Base-by-base conservation (phyloP, 257 asterid genomes). In the Cruciata laevipes region DNA sequence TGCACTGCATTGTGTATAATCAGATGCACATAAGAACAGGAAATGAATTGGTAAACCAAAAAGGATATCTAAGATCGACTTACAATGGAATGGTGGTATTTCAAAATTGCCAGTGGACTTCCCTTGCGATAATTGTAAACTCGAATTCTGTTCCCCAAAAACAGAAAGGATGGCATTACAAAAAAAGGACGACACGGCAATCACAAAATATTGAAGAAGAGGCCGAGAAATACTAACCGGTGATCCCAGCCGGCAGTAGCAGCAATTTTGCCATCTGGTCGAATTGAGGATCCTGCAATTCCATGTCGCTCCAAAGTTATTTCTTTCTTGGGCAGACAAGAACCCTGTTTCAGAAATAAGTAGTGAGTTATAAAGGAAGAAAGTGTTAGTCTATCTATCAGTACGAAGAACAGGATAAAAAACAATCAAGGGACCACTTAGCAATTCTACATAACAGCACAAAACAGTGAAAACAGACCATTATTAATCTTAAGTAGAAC, bases 161-260 rank as follows among this genome's bases (percentile, higher is more conserved):
- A 57, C 30, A 17, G 68, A 40, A 35, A 14, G 8, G 24, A 17
- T 35, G 52, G 38, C 7, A 16, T 42, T 42, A 24, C 42, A 47
- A 47, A 44, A 24, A n/a, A n/a, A n/a, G n/a, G n/a, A n/a, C n/a
- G n/a, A n/a, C n/a, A n/a, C 0, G 40, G 1, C 7, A 11, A 37
- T 37, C 42, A 42, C 51, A 42, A 10, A 42, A 58, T n/a, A 10
- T 13, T 21, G 31, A 65, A 27, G 4, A 38, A 27, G 53, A 14
- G 37, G 24, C 33, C 24, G 47, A 35, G 47, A 18, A 62, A 10
- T 32, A 25, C 80, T 68, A 31, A 82, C 86, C 87, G 72, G 76
- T 88, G 88, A 85, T 93, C 97, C 99, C 97, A 93, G 11, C 97
- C 95, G 74, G 89, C 96, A 58, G 91, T 78, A 18, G 95, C 97